Conservation (phyloP, 2,329 filamentous ascomycete species). For the Hawksworthiomyces lignivorus region DNA sequence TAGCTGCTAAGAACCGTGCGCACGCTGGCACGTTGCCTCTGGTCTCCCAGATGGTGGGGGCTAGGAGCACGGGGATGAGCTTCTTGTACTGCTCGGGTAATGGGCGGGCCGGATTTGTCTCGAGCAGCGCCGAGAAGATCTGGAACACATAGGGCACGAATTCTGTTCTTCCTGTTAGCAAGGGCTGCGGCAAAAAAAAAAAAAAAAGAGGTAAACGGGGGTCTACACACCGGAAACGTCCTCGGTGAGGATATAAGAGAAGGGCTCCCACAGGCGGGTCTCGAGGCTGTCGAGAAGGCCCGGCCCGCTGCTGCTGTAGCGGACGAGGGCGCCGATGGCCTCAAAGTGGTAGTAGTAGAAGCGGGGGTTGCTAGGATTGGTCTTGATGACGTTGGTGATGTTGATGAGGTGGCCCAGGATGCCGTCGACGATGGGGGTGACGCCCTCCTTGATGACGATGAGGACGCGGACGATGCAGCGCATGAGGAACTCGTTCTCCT, state of each 20-base stretch:
- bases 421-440: slow-evolving; percentile 64
- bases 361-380: slow-evolving; percentile 92
- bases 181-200: no score
- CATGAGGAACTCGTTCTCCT: slow-evolving; percentile 99
- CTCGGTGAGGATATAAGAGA: slow-evolving; percentile 69
- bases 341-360: slow-evolving; percentile 99
- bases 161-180: no score
- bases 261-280: no score
- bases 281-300: no score
- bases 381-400: slow-evolving; percentile 86
- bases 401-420: slow-evolving; percentile 78
- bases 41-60: slow-evolving; percentile 80
- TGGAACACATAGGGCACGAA: slow-evolving; percentile 97
- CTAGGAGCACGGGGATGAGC: slow-evolving; percentile 70
- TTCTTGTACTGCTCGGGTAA: slow-evolving; percentile 75
- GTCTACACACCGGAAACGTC: slow-evolving; percentile 69
- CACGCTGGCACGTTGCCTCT: slow-evolving; percentile 90
- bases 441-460: slow-evolving; percentile 82
- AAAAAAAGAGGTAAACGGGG: not conserved
- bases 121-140: slow-evolving; percentile 81
- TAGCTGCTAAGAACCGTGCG: slow-evolving; percentile 72
- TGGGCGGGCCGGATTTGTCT: slow-evolving; percentile 71
- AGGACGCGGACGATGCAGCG: slow-evolving; percentile 96
- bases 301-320: no score
- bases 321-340: slow-evolving; percentile 80